Percentiles rank a stretch among this genome's conserved stretches.
These are phyloP conservation scores for Triticum aestivum DNA, from an alignment of 176 grass and related monocot genomes.

Conservation along the genomic window DNA sequence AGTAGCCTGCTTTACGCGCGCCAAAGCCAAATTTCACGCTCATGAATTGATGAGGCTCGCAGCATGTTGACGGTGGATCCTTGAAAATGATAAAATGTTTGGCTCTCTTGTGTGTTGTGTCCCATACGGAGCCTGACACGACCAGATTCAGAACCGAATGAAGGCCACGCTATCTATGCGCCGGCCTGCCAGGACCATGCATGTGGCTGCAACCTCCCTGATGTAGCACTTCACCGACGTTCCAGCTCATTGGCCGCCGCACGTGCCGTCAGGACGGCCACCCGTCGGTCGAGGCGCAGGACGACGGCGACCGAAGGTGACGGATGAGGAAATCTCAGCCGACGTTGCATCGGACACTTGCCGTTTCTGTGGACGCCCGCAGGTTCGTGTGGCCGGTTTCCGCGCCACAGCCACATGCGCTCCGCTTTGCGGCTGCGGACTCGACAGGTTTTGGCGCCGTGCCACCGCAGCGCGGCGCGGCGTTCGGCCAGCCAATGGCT, in stretches of 20 bases:
- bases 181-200: not conserved
- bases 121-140: too few relatives aligned
- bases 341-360: not conserved
- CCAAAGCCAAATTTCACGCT: not conserved
- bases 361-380: conserved; percentile 36
- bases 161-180: not conserved
- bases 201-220: not conserved
- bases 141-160: not conserved
- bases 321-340: not conserved
- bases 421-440: conserved; percentile 11
- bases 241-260: not conserved
- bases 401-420: not conserved
- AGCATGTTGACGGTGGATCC: not conserved
- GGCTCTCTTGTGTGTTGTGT: not conserved
- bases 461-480: not conserved
- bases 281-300: not conserved
- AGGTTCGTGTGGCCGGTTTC: conserved; percentile 7
- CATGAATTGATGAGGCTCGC: not conserved
- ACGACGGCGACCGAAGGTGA: not conserved
- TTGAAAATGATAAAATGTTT: not conserved
- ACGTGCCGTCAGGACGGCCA: not conserved
- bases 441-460: not conserved
- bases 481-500: not conserved
- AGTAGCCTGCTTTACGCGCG: too few relatives aligned
- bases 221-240: not conserved